phyloP scores from a whole-genome alignment of 805 yeast species.

The Kodamaea lidongshanica region DNA sequence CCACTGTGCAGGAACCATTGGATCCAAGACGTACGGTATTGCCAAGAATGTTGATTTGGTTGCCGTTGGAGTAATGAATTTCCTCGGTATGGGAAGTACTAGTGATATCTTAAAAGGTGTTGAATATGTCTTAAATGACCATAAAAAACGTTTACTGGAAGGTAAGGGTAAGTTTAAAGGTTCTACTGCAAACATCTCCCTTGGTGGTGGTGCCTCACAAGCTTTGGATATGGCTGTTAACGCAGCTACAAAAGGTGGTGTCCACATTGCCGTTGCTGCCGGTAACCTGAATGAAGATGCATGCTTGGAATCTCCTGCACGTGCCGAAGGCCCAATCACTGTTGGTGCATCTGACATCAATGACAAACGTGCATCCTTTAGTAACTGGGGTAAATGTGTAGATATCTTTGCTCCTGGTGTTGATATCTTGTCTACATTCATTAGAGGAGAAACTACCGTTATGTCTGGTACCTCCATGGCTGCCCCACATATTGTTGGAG shows the following conservation, averaged over 20 bases:
- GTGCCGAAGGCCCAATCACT: constrained; percentile 76
- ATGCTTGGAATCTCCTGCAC: constrained; percentile 87
- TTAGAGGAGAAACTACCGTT: constrained; percentile 73
- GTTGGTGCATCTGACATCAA: constrained; percentile 92
- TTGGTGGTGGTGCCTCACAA: constrained; percentile 90
- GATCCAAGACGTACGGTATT: constrained; percentile 75
- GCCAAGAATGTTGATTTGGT: constrained; percentile 52
- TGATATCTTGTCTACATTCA: constrained; percentile 76
- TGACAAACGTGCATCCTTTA: constrained; percentile 89
- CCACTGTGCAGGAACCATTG: constrained; percentile 86
- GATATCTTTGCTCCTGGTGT: constrained; percentile 97
- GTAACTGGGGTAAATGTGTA: constrained; percentile 93
- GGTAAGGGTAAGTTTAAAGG: constrained; percentile 68
- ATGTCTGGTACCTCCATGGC: constrained; percentile 98
- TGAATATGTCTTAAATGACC: constrained; percentile 40
- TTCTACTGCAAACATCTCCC: constrained; percentile 86
- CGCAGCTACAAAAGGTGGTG: constrained; percentile 83
- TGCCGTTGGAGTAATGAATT: constrained; percentile 38
- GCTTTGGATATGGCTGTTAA: constrained; percentile 82
- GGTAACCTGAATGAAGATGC: constrained; percentile 94
- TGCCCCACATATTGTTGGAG: constrained; percentile 91
- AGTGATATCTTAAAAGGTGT: constrained; percentile 40
- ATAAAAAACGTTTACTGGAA: constrained; percentile 35
- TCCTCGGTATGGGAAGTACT: constrained; percentile 34
- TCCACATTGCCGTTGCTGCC: constrained; percentile 93